Evolutionary conservation across 2,329 filamentous ascomycete species (phyloP).

Genomic region (Sodiomyces alkalinus): DNA sequence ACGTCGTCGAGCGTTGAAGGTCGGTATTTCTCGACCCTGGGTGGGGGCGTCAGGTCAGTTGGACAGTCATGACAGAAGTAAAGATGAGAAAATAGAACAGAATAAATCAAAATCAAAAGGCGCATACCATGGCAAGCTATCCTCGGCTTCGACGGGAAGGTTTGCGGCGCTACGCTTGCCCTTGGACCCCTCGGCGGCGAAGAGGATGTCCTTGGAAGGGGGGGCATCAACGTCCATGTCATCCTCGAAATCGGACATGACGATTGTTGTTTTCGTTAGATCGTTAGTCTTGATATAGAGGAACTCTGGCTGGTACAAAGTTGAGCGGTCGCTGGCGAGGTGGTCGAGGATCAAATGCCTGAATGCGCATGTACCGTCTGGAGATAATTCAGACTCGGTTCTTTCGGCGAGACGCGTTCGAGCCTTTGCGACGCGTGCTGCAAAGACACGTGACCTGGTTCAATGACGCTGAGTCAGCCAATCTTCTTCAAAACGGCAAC

Average conservation of each 20-base stretch:
- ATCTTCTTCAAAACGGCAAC: too few relatives aligned
- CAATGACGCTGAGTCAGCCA: too few relatives aligned
- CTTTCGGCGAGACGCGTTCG: too few relatives aligned
- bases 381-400: too few relatives aligned
- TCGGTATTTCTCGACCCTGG: constrained; percentile 91
- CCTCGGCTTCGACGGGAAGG: constrained; percentile 82
- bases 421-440: too few relatives aligned
- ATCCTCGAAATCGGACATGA: constrained; percentile 45
- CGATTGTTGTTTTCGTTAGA: background rate
- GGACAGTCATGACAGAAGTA: background rate
- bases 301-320: too few relatives aligned
- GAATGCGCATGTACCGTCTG: too few relatives aligned
- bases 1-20: constrained; percentile 82
- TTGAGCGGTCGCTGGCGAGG: too few relatives aligned
- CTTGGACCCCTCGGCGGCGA: constrained; percentile 66
- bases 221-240: constrained; percentile 46
- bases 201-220: constrained; percentile 36
- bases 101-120: background rate
- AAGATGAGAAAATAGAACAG: too few relatives aligned
- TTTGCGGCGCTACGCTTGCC: constrained; percentile 89
- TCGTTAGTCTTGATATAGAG: too few relatives aligned
- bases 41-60: background rate
- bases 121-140: constrained; percentile 75
- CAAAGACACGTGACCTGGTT: too few relatives aligned
- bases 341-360: too few relatives aligned